A percentile compares a stretch with the other conserved stretches of the same genome.
These are phyloP conservation scores for Teunomyces cretensis DNA, from an alignment of 805 yeast genomes.

Conservation along the genomic window DNA sequence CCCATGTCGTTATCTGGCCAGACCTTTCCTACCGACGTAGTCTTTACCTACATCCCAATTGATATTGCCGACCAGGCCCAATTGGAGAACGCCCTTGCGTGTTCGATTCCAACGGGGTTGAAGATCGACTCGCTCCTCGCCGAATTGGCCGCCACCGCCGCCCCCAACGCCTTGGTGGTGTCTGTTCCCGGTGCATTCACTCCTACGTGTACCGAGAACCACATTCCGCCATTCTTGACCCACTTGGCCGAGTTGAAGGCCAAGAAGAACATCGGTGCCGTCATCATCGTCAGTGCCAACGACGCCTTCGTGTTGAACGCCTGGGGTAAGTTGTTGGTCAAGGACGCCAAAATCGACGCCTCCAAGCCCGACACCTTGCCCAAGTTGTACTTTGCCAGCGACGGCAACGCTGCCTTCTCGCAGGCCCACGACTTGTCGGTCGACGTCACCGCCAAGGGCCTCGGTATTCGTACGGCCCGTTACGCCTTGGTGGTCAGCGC, in stretches of 20 bases:
- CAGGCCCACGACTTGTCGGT: conserved; percentile 26
- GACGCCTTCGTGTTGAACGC: conserved; percentile 45
- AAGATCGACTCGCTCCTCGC: conserved; percentile 32
- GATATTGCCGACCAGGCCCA: conserved; percentile 17
- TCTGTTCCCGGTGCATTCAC: conserved; percentile 47
- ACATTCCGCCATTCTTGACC: conserved; percentile 38
- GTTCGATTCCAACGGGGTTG: conserved; percentile 28
- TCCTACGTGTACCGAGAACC: conserved; percentile 46
- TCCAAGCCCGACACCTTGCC: conserved; percentile 12
- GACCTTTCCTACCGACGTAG: conserved; percentile 32
- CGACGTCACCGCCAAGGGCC: conserved; percentile 36
- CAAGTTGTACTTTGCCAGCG: conserved; percentile 38
- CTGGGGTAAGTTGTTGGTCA: conserved; percentile 43
- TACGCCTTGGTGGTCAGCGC: conserved; percentile 37
- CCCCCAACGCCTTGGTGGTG: conserved; percentile 31
- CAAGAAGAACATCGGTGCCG: conserved; percentile 27
- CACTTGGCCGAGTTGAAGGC: conserved; percentile 29
- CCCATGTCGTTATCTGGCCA: conserved; percentile 5
- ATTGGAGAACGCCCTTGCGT: conserved; percentile 1
- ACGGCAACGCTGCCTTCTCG: conserved; percentile 37
- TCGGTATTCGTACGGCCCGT: conserved; percentile 41
- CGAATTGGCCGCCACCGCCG: conserved; percentile 15
- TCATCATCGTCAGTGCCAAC: conserved; percentile 40
- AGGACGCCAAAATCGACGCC: conserved; percentile 16
- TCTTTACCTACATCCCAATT: conserved; percentile 40